These are phyloP conservation scores for Arabis hirsuta DNA, from an alignment of 345 rosid genomes.

Conservation along the genomic window DNA sequence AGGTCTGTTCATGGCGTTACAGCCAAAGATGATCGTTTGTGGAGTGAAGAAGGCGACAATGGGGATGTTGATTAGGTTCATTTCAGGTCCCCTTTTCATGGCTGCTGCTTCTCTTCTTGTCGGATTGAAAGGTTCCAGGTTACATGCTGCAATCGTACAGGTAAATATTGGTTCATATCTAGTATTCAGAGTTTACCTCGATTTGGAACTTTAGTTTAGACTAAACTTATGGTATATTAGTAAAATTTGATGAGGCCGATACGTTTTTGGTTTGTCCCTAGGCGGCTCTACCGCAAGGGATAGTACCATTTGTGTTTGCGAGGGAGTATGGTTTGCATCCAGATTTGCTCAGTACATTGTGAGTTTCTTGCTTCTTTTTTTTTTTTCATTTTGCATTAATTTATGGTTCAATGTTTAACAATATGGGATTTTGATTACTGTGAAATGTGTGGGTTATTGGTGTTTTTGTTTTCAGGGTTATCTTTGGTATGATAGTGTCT, in stretches of 20 bases:
- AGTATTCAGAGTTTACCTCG: neutral
- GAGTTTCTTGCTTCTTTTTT: constrained; percentile 22
- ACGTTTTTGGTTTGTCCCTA: constrained; percentile 35
- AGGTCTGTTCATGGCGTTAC: constrained; percentile 87
- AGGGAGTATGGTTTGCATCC: constrained; percentile 78
- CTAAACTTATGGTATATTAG: neutral
- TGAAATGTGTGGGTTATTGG: neutral
- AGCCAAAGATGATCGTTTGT: constrained; percentile 70
- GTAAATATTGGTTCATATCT: constrained; percentile 36
- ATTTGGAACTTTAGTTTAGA: neutral
- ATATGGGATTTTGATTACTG: neutral
- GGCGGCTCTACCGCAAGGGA: constrained; percentile 89
- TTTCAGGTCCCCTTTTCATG: constrained; percentile 66
- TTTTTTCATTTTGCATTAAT: neutral
- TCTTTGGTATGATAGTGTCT: constrained; percentile 85
- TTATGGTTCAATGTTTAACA: neutral
- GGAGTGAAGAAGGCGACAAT: constrained; percentile 64
- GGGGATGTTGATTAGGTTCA: constrained; percentile 69
- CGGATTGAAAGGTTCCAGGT: constrained; percentile 54
- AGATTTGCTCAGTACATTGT: constrained; percentile 76
- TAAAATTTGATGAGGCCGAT: neutral
- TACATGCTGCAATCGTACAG: constrained; percentile 83
- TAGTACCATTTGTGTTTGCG: constrained; percentile 82
- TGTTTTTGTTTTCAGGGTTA: constrained; percentile 63
- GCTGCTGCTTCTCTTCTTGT: constrained; percentile 56